These are phyloP conservation scores for Pistacia integerrima DNA, from an alignment of 345 rosid genomes.

Conservation along the genomic window DNA sequence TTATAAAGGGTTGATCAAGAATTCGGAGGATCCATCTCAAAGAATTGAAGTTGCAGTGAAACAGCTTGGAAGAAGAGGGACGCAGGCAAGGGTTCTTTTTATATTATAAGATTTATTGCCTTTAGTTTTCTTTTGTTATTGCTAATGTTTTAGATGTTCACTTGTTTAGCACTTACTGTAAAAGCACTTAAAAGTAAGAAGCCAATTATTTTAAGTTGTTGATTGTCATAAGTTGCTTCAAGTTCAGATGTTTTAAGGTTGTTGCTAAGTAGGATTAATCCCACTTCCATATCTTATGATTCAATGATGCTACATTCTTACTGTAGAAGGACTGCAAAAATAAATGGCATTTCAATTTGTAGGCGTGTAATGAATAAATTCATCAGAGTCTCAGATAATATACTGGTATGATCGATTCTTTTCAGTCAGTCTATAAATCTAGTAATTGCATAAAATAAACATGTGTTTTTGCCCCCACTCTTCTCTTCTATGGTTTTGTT, in stretches of 20 bases:
- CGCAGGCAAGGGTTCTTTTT: slow-evolving; percentile 55
- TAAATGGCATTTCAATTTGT: background rate
- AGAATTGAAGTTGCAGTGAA: slow-evolving; percentile 86
- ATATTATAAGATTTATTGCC: background rate
- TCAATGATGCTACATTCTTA: background rate
- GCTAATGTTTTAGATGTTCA: background rate
- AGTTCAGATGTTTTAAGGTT: background rate
- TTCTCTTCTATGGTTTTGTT: background rate
- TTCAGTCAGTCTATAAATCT: background rate
- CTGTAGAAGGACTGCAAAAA: background rate
- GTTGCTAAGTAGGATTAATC: background rate
- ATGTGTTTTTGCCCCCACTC: background rate
- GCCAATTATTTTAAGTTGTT: too few relatives aligned
- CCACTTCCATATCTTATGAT: background rate
- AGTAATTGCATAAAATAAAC: background rate
- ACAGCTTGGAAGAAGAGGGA: slow-evolving; percentile 78
- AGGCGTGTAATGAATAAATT: background rate
- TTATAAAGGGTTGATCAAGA: slow-evolving; percentile 60
- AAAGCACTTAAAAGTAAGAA: too few relatives aligned
- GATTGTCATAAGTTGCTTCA: background rate
- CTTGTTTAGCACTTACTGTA: background rate
- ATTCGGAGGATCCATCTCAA: slow-evolving; percentile 47
- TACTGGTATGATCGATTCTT: background rate
- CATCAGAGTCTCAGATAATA: background rate
- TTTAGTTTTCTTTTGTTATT: background rate